These are phyloP conservation scores for Didymella lethalis DNA, from an alignment of 2,329 filamentous ascomycete species.

Conservation along the genomic window DNA sequence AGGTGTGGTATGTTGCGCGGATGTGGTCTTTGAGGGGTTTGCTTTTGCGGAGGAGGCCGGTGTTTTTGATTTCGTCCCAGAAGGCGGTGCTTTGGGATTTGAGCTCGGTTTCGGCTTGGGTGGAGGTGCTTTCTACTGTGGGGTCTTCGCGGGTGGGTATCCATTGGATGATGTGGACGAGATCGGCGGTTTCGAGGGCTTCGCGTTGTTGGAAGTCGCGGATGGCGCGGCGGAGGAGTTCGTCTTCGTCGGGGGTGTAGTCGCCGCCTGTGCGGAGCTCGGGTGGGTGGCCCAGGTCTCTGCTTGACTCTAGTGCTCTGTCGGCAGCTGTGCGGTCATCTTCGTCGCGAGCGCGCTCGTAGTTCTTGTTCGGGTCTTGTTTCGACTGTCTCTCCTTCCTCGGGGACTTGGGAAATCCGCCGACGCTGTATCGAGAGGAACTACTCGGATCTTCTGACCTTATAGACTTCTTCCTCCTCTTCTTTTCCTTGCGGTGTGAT, in stretches of 20 bases:
- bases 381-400: background rate
- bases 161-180: slow-evolving; percentile 35
- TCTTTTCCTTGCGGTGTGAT: background rate
- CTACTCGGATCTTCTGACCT: background rate
- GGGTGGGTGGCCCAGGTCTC: slow-evolving; percentile 25
- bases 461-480: background rate
- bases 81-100: slow-evolving; percentile 32
- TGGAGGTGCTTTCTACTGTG: background rate
- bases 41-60: slow-evolving; percentile 43
- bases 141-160: background rate
- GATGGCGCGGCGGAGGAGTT: slow-evolving; percentile 36
- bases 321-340: slow-evolving; percentile 27
- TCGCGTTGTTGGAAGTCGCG: slow-evolving; percentile 32
- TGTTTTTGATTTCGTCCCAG: slow-evolving; percentile 44
- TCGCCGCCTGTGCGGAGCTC: slow-evolving; percentile 27
- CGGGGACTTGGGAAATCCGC: slow-evolving; percentile 1
- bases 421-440: slow-evolving; percentile 5
- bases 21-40: slow-evolving; percentile 54
- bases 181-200: slow-evolving; percentile 22
- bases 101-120: slow-evolving; percentile 15
- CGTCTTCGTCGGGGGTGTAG: slow-evolving; percentile 34
- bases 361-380: slow-evolving; percentile 12
- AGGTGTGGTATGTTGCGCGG: slow-evolving; percentile 72
- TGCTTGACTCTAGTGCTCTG: slow-evolving; percentile 20
- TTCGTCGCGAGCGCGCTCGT: slow-evolving; percentile 7